Base-by-base conservation (phyloP, 2,329 filamentous ascomycete genomes). In the Cephalotrichum gorgonifer region DNA sequence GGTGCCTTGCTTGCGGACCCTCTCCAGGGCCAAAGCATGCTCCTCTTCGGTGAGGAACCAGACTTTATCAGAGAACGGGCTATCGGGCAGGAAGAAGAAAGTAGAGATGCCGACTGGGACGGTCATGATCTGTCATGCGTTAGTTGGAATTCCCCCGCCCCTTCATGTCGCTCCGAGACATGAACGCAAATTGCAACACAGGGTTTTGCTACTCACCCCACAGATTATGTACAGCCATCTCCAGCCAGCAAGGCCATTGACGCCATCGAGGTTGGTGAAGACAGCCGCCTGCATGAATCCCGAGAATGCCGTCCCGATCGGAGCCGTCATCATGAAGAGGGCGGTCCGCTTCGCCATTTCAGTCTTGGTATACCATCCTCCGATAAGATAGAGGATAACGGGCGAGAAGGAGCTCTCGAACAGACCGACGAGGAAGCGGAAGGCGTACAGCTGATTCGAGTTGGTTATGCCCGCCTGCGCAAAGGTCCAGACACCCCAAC, bases 301-400 rank as follows among this genome's bases (percentile, higher is more conserved):
- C 0, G 60, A 63, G 53, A 60, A 65, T 62, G 66, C 66, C 44
- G 62, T 56, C 0, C 66, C 66, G 0, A 80, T 56, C 2, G 79
- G 72, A 1, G 75, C 75, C 1, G 73, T 75, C n/a, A 76, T 74
- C 52, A 79, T 75, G 54, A 78, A 81, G 2, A 81, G 60, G 7
- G 69, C 74, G 42, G 78, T 76, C 3, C 78, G 70, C 46, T 76
- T 76, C 1, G 73, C 72, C 39, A 80, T 70, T 54, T 82, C 78
- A 12, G 71, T 69, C 44, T 70, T 73, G 52, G 75, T 74, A 56
- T 82, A 82, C 77, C 78, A 82, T 1, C 69, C 76, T 0, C 74
- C 76, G 6, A 81, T 66, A 22, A 76, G 68, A 43, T 73, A 69
- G 43, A 76, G 62, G 41, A 78, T 69, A 25, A 76, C 77, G 0